A percentile compares a stretch with the other conserved stretches of the same genome.
These are phyloP conservation scores for Stylosanthes scabra DNA, from an alignment of 331 rosid genomes.

Conservation along the genomic window DNA sequence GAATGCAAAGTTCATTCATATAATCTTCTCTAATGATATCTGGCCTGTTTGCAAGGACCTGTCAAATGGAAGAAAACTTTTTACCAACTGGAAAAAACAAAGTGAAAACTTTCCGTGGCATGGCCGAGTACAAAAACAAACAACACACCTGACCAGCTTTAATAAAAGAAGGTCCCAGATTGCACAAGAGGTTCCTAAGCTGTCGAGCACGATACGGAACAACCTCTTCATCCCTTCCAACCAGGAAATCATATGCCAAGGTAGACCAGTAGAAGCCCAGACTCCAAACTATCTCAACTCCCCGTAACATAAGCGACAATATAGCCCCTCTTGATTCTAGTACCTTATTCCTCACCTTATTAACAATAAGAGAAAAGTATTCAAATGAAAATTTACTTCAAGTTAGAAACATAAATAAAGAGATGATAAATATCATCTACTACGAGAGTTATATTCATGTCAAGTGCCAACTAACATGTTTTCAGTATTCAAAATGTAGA, in stretches of 20 bases:
- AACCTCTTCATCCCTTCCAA: slow-evolving; percentile 99
- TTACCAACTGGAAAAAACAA: slow-evolving; percentile 38
- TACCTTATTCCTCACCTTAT: slow-evolving; percentile 84
- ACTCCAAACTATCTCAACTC: slow-evolving; percentile 93
- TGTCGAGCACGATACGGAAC: slow-evolving; percentile 97
- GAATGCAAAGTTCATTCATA: slow-evolving; percentile 99
- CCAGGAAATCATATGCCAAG: slow-evolving; percentile 79
- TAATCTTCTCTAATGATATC: slow-evolving; percentile 99
- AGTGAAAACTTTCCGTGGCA: slow-evolving; percentile 1
- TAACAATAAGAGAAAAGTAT: slow-evolving; percentile 22
- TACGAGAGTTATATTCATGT: slow-evolving; percentile 1
- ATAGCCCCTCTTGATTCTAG: slow-evolving; percentile 88
- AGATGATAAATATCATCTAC: slow-evolving; percentile 22
- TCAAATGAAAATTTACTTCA: slow-evolving; percentile 31
- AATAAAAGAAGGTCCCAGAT: slow-evolving; percentile 94
- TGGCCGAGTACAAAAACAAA: slow-evolving; percentile 18
- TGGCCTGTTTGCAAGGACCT: slow-evolving; percentile 99
- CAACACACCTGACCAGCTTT: slow-evolving; percentile 98
- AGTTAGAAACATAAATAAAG: slow-evolving; percentile 20
- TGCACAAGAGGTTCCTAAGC: slow-evolving; percentile 93
- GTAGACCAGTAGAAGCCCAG: slow-evolving; percentile 93
- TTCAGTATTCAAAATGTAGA: neutral
- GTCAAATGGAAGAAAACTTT: slow-evolving; percentile 40
- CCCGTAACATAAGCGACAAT: slow-evolving; percentile 75
- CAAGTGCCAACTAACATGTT: neutral